These are phyloP conservation scores for Asterophora lycoperdoides DNA, from an alignment of 768 basidiomycete genomes.

Conservation along the genomic window DNA sequence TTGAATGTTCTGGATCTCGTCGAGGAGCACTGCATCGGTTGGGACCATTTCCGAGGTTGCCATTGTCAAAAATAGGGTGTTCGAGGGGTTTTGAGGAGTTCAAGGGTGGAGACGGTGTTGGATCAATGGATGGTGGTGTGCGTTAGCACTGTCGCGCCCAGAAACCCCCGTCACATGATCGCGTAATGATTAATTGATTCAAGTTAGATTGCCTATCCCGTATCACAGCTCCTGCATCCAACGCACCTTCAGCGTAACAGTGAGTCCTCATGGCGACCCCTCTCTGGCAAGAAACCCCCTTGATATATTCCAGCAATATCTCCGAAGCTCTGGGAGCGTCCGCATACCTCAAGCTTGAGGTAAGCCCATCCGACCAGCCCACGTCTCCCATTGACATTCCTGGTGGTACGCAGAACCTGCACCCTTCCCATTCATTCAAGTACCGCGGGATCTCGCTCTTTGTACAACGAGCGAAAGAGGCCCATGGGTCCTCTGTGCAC, in stretches of 20 bases:
- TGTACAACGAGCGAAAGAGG: conserved; percentile 44
- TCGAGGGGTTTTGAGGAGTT: too few relatives aligned
- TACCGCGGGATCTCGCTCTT: conserved; percentile 67
- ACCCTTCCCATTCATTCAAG: conserved; percentile 75
- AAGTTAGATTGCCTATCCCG: too few relatives aligned
- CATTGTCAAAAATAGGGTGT: too few relatives aligned
- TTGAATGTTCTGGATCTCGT: not conserved
- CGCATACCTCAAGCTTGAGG: conserved; percentile 74
- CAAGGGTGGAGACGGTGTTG: too few relatives aligned
- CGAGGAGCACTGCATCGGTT: not conserved
- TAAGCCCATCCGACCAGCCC: conserved; percentile 20
- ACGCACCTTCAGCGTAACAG: too few relatives aligned
- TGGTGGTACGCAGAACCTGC: conserved; percentile 50
- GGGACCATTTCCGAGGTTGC: not conserved
- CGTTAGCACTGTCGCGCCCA: too few relatives aligned
- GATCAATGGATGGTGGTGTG: too few relatives aligned
- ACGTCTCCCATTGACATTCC: not conserved
- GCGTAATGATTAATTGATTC: not conserved
- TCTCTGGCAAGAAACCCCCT: conserved; percentile 62
- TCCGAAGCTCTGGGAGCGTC: conserved; percentile 48
- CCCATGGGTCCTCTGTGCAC: conserved; percentile 52
- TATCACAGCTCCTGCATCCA: too few relatives aligned
- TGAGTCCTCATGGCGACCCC: conserved; percentile 1
- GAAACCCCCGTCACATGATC: not conserved
- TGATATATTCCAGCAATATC: conserved; percentile 55